These are phyloP conservation scores for Pichia gijzeniarum DNA, from an alignment of 805 yeast species.

Conservation along the genomic window DNA sequence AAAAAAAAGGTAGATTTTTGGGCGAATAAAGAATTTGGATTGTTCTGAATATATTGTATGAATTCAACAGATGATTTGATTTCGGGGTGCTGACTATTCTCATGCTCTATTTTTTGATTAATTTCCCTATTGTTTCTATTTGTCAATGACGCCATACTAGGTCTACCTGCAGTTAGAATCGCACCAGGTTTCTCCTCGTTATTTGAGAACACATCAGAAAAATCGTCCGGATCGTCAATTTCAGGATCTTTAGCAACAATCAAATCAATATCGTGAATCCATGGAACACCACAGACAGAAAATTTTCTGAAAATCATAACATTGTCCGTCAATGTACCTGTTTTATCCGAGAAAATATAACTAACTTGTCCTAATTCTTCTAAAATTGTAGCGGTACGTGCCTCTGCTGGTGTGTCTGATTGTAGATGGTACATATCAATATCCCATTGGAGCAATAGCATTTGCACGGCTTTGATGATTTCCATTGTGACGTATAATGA, in stretches of 20 bases:
- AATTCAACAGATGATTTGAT: conserved; percentile 58
- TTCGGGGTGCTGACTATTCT: conserved; percentile 24
- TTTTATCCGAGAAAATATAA: conserved; percentile 90
- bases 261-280: conserved; percentile 73
- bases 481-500: conserved; percentile 96
- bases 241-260: conserved; percentile 24
- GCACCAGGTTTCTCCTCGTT: conserved; percentile 17
- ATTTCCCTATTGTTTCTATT: neutral
- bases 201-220: conserved; percentile 10
- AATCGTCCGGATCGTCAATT: conserved; percentile 12
- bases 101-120: conserved; percentile 16
- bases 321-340: conserved; percentile 95
- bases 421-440: conserved; percentile 88
- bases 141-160: conserved; percentile 47
- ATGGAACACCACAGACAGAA: conserved; percentile 80
- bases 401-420: conserved; percentile 87
- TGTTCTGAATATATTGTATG: conserved; percentile 58
- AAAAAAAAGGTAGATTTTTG: conserved; percentile 73
- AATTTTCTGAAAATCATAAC: conserved; percentile 87
- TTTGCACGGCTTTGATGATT: conserved; percentile 83
- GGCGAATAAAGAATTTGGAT: conserved; percentile 67
- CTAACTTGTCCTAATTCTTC: conserved; percentile 98
- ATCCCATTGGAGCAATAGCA: conserved; percentile 77
- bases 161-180: conserved; percentile 40
- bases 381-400: conserved; percentile 88